Conservation (phyloP, 768 basidiomycete species). For the Mycena filopes region DNA sequence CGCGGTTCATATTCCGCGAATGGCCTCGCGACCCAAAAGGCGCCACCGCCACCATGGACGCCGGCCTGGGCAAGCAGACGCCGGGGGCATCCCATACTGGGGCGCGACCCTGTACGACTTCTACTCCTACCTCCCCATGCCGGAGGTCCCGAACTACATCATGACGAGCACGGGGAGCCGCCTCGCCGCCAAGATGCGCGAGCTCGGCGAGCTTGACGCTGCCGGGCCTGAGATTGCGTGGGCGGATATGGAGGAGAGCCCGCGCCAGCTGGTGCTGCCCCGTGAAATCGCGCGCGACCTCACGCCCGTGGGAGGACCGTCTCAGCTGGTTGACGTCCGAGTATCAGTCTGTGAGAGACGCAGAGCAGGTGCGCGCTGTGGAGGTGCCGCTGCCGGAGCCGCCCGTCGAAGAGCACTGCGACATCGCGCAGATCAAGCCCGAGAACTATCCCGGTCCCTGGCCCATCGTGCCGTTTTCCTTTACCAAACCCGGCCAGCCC, state of each 20-base stretch:
- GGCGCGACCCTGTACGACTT: constrained; percentile 57
- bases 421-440: constrained; percentile 41
- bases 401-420: constrained; percentile 9
- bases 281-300: constrained; percentile 40
- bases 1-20: constrained; percentile 39
- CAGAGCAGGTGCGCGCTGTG: not conserved
- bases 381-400: constrained; percentile 8
- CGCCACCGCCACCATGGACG: constrained; percentile 19
- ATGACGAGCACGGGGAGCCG: constrained; percentile 49
- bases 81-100: constrained; percentile 50
- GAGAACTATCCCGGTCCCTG: constrained; percentile 52
- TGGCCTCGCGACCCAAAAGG: constrained; percentile 50
- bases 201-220: constrained; percentile 44
- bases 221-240: constrained; percentile 46
- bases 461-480: constrained; percentile 52
- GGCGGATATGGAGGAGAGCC: constrained; percentile 50
- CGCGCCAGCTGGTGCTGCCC: constrained; percentile 38
- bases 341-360: constrained; percentile 25
- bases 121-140: constrained; percentile 42
- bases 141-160: constrained; percentile 24
- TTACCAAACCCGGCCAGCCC: constrained; percentile 24
- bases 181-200: constrained; percentile 48
- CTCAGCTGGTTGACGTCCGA: not conserved
- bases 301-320: constrained; percentile 2
- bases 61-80: constrained; percentile 43